Evolutionary conservation across 2,329 filamentous ascomycete genomes (phyloP).

Genomic region (Colletotrichum cuscutae): DNA sequence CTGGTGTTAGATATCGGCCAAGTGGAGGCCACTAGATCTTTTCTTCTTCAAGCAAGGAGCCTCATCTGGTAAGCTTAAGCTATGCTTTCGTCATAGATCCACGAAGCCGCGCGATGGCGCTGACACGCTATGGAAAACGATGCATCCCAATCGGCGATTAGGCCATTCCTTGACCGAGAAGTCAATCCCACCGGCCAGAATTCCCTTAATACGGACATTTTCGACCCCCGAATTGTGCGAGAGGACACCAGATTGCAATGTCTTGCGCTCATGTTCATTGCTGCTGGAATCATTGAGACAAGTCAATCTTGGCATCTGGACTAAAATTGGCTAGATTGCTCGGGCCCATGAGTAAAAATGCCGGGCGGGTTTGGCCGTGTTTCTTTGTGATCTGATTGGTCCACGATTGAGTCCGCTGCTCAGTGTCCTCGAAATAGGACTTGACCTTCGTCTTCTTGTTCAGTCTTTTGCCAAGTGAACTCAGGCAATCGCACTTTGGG

Average conservation of each 20-base stretch:
- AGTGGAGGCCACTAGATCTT: neutral
- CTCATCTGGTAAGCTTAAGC: slow-evolving; percentile 4
- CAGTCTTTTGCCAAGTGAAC: too few species aligned
- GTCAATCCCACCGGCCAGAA: neutral
- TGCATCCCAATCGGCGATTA: slow-evolving; percentile 15
- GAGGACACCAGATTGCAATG: neutral
- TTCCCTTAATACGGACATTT: slow-evolving; percentile 20
- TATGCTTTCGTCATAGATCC: slow-evolving; percentile 33
- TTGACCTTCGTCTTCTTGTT: too few species aligned
- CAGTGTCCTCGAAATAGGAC: neutral
- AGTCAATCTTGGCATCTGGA: slow-evolving; percentile 10
- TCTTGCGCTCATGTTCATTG: neutral
- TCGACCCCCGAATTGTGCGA: slow-evolving; percentile 27
- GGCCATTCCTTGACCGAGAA: neutral
- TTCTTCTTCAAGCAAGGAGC: slow-evolving; percentile 5
- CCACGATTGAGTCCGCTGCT: neutral
- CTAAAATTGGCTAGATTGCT: neutral
- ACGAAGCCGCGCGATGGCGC: slow-evolving; percentile 14
- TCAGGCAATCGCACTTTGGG: too few species aligned
- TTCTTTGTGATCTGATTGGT: neutral
- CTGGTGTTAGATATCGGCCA: neutral
- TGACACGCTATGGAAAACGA: slow-evolving; percentile 1
- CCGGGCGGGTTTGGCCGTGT: neutral
- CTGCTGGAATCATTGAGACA: slow-evolving; percentile 18
- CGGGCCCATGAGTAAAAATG: neutral